Conservation (phyloP, 129 eudicot species). For the Logfia minima region DNA sequence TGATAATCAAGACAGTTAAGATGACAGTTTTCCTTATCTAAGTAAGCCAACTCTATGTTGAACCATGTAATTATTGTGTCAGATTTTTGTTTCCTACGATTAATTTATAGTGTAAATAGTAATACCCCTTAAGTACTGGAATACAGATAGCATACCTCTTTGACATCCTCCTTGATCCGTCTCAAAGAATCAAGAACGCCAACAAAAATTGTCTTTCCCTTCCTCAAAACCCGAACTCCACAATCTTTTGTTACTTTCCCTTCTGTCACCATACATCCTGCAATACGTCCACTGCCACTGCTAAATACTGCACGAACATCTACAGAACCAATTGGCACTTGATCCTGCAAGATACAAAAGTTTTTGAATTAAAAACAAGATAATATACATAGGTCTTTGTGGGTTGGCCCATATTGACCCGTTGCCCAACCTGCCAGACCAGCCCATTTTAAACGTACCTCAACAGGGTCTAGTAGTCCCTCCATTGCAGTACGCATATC, state of each 20-base stretch:
- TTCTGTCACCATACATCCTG: constrained; percentile 95
- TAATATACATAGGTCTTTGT: not conserved
- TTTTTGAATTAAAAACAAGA: not conserved
- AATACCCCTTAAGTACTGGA: not conserved
- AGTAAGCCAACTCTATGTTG: not conserved
- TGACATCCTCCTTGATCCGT: constrained; percentile 85
- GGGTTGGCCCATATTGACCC: not conserved
- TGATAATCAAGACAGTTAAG: too few relatives aligned
- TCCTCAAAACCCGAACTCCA: constrained; percentile 74
- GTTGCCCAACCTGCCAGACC: not conserved
- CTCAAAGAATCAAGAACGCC: constrained; percentile 81
- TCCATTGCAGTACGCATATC: constrained; percentile 94
- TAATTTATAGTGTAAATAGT: not conserved
- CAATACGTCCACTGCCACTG: constrained; percentile 91
- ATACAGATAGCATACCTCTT: constrained; percentile 60
- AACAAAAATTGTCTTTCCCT: constrained; percentile 57
- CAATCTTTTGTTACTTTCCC: constrained; percentile 84
- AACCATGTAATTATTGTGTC: not conserved
- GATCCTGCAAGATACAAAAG: constrained; percentile 56
- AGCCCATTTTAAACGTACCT: constrained; percentile 50
- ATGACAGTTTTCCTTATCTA: too few relatives aligned
- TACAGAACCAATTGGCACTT: constrained; percentile 74
- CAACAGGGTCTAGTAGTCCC: constrained; percentile 89
- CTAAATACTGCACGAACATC: constrained; percentile 90
- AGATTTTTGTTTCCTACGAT: not conserved